Conservation (phyloP, 768 basidiomycete species). For the Suillus brevipes region DNA sequence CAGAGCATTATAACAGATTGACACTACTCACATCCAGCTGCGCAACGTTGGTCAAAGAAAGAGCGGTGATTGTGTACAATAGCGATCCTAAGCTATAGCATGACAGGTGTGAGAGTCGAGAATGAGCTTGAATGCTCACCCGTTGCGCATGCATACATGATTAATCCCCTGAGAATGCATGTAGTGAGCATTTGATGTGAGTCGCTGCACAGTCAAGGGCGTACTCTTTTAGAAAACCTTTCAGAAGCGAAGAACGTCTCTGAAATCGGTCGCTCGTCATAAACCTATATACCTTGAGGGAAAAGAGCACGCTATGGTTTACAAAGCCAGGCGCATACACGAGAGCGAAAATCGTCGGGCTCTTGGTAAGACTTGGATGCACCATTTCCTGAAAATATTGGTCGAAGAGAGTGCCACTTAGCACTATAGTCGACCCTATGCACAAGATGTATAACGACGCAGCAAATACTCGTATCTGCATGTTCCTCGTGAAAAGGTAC, state of each 20-base stretch:
- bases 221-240: constrained; percentile 13
- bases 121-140: constrained; percentile 4
- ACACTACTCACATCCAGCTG: not conserved
- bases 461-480: constrained; percentile 4
- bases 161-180: constrained; percentile 10
- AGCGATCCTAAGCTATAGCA: constrained; percentile 8
- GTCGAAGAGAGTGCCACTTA: not conserved
- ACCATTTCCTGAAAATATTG: not conserved
- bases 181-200: not conserved
- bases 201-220: not conserved
- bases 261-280: constrained; percentile 5
- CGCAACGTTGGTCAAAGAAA: not conserved
- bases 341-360: not conserved
- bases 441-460: constrained; percentile 1
- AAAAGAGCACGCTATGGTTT: constrained; percentile 9
- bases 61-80: constrained; percentile 6
- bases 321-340: constrained; percentile 1
- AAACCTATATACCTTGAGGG: constrained; percentile 13
- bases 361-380: not conserved
- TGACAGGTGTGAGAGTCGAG: not conserved
- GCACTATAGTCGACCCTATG: not conserved
- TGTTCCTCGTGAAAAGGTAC: constrained; percentile 11
- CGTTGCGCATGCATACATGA: constrained; percentile 15
- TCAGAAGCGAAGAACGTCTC: constrained; percentile 2
- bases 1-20: not conserved